These are phyloP conservation scores for Alternaria longipes DNA, from an alignment of 2,329 filamentous ascomycete genomes.

Conservation along the genomic window DNA sequence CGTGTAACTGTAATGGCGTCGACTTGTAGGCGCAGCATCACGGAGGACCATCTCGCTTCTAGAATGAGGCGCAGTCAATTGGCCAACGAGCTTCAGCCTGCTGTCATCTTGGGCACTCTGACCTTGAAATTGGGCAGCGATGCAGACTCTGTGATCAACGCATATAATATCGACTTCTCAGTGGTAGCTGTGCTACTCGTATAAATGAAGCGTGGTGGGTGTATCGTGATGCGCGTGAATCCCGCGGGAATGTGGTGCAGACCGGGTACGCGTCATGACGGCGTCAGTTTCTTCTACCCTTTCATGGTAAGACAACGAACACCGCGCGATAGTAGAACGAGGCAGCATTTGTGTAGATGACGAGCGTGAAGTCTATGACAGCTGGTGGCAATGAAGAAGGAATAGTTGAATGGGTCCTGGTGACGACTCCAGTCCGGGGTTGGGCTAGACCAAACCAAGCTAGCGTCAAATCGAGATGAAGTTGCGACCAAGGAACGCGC, in stretches of 20 bases:
- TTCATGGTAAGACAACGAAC: neutral
- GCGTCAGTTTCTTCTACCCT: neutral
- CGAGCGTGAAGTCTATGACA: neutral
- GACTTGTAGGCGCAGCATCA: slow-evolving; percentile 15
- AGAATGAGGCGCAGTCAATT: slow-evolving; percentile 33
- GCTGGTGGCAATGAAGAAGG: neutral
- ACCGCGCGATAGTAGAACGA: neutral
- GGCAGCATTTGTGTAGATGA: neutral
- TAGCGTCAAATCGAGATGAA: neutral
- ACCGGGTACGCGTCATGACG: neutral
- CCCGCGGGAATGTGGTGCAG: neutral
- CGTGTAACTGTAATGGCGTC: neutral
- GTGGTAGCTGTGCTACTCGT: neutral
- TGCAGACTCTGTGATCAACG: slow-evolving; percentile 10
- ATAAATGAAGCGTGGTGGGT: neutral
- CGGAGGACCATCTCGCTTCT: slow-evolving; percentile 25
- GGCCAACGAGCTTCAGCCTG: slow-evolving; percentile 30
- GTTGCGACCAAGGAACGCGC: neutral
- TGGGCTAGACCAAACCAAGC: neutral
- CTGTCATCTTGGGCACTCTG: slow-evolving; percentile 27
- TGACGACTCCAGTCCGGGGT: neutral
- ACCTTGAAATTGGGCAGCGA: slow-evolving; percentile 23
- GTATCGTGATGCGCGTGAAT: neutral
- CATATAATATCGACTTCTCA: neutral
- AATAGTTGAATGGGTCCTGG: neutral